Evolutionary conservation across 78 protist species (phyloP).

Genomic region (Planoprotostelium fungivorum): DNA sequence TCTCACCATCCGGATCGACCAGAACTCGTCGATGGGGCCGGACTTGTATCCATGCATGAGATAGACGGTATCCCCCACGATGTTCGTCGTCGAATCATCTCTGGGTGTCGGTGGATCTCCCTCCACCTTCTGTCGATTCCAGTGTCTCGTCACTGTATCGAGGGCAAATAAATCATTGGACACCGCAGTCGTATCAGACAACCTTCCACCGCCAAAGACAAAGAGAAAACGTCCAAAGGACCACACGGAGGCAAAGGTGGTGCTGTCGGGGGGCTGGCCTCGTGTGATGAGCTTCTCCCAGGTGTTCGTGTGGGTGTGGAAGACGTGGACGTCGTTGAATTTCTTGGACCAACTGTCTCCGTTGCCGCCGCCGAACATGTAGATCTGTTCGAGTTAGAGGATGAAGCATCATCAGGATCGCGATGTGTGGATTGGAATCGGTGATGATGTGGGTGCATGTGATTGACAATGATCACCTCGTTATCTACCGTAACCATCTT

Average conservation of each 20-base stretch:
- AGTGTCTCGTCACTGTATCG: constrained; percentile 34
- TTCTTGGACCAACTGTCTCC: constrained; percentile 44
- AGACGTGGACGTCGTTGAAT: constrained; percentile 44
- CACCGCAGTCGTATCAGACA: constrained; percentile 32
- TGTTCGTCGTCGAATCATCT: constrained; percentile 46
- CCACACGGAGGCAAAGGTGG: constrained; percentile 51
- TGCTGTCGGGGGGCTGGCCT: constrained; percentile 42
- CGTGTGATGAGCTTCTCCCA: constrained; percentile 27
- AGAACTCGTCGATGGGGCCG: constrained; percentile 45
- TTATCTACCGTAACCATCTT: constrained; percentile 29
- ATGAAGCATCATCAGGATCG: background rate
- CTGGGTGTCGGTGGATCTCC: constrained; percentile 42
- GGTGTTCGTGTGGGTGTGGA: constrained; percentile 32
- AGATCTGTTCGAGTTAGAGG: constrained; percentile 6
- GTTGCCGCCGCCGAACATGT: constrained; percentile 65
- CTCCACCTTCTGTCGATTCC: constrained; percentile 19
- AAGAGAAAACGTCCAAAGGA: constrained; percentile 39
- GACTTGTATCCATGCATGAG: constrained; percentile 59
- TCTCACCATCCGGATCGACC: background rate
- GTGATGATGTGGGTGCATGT: background rate
- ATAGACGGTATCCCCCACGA: constrained; percentile 30
- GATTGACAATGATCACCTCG: no score
- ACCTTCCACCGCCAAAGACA: constrained; percentile 53
- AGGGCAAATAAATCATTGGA: constrained; percentile 41
- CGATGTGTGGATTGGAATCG: background rate